Percentiles rank a stretch among this genome's conserved stretches.
Evolutionary conservation across 2,329 filamentous ascomycete species (phyloP).

Genomic region (Epichloe scottii): DNA sequence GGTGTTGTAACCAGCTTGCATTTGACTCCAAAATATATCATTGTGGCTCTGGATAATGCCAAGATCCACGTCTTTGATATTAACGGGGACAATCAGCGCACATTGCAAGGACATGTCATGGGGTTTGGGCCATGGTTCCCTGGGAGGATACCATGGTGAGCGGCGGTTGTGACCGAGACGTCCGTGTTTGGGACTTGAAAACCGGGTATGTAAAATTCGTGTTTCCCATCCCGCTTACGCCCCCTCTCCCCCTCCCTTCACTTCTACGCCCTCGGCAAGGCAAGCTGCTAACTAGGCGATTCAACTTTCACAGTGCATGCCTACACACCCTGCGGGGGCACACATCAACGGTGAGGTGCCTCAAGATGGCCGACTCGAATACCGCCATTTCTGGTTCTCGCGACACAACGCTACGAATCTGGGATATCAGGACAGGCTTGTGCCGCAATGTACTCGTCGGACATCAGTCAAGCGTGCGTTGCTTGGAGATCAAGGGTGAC

Average conservation of each 20-base stretch:
- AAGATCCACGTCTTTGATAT: constrained; percentile 98
- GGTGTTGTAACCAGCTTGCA: constrained; percentile 95
- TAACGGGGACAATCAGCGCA: constrained; percentile 76
- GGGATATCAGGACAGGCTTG: constrained; percentile 80
- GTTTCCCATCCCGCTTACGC: not conserved
- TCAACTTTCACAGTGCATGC: constrained; percentile 40
- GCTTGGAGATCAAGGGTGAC: constrained; percentile 90
- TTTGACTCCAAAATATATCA: constrained; percentile 89
- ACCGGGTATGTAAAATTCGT: constrained; percentile 54
- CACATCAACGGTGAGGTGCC: constrained; percentile 88
- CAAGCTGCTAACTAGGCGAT: not conserved
- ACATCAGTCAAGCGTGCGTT: constrained; percentile 90
- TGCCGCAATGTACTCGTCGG: constrained; percentile 88
- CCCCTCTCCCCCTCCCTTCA: no score
- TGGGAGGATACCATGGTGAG: constrained; percentile 94
- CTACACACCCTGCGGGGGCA: constrained; percentile 82
- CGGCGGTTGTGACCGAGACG: constrained; percentile 91
- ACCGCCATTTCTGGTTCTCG: constrained; percentile 94
- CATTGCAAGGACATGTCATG: constrained; percentile 92
- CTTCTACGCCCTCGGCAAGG: not conserved
- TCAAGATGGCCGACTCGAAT: constrained; percentile 92
- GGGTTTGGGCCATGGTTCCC: constrained; percentile 98
- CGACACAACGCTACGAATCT: constrained; percentile 87
- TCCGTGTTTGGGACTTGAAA: constrained; percentile 90
- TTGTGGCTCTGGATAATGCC: constrained; percentile 93